phyloP scores from a whole-genome alignment of 768 basidiomycete genomes.

The Lyophyllum decastes region DNA sequence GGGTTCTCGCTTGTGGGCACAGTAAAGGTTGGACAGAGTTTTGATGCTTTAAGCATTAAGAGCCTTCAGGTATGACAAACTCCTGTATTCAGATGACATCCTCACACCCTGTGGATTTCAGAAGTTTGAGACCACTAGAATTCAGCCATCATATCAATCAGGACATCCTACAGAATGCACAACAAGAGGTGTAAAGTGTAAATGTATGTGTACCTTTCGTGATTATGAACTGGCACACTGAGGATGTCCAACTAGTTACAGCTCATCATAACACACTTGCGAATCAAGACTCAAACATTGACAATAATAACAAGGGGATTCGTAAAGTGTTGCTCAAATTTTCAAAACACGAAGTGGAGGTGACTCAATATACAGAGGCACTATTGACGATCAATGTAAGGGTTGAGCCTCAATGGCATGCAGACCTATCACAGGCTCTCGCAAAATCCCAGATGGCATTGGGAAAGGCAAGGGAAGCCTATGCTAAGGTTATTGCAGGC shows the following conservation, averaged over 20 bases:
- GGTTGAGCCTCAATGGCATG: not conserved
- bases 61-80: not conserved
- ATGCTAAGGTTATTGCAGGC: not conserved
- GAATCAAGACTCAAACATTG: slow-evolving; percentile 6
- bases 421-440: not conserved
- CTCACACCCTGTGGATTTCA: no score
- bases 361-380: not conserved
- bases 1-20: slow-evolving; percentile 18
- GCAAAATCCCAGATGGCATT: not conserved
- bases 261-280: not conserved
- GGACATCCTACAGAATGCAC: not conserved
- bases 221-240: not conserved
- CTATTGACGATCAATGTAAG: not conserved
- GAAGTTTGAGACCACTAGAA: not conserved
- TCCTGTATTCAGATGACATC: no score
- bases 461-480: not conserved
- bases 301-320: not conserved
- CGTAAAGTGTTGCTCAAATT: not conserved
- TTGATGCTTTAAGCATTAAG: not conserved
- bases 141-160: not conserved
- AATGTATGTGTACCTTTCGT: not conserved
- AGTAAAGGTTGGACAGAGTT: slow-evolving; percentile 11
- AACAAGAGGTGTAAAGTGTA: not conserved
- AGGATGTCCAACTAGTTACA: not conserved
- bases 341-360: not conserved